phyloP scores from a whole-genome alignment of 2,329 filamentous ascomycete genomes.

The Fusarium aywerte region DNA sequence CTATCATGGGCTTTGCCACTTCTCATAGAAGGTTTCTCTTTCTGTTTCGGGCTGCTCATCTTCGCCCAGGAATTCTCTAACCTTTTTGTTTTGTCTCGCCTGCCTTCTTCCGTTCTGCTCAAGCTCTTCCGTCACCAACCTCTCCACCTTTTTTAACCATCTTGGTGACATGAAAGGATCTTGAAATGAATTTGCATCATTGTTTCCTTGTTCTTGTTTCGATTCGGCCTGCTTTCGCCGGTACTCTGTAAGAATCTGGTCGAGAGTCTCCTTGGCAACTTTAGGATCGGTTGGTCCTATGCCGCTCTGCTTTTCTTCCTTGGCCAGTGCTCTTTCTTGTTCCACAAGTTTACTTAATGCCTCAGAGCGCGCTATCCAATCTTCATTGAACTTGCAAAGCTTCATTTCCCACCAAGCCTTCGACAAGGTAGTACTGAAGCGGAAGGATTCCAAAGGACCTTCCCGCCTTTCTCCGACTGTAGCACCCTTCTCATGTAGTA shows the following conservation, averaged over 20 bases:
- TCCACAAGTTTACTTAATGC: constrained; percentile 56
- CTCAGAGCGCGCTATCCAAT: constrained; percentile 55
- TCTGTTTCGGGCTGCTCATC: neutral
- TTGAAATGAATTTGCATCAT: neutral
- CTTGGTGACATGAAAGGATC: constrained; percentile 22
- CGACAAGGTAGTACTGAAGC: constrained; percentile 47
- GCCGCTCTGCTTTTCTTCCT: constrained; percentile 36
- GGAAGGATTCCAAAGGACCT: constrained; percentile 45
- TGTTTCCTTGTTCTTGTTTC: neutral
- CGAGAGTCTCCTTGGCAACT: constrained; percentile 16
- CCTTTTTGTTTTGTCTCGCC: neutral
- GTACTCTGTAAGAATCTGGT: constrained; percentile 22
- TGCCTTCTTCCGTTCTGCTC: neutral
- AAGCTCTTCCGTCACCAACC: constrained; percentile 1
- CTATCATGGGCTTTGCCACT: neutral
- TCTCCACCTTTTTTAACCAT: constrained; percentile 8
- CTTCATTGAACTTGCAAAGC: constrained; percentile 49
- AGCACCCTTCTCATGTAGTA: constrained; percentile 39
- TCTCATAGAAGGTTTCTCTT: neutral
- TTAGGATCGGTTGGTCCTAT: constrained; percentile 1
- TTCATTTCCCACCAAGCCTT: constrained; percentile 48
- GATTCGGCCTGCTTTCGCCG: constrained; percentile 9
- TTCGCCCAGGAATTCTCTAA: neutral
- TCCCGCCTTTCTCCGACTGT: constrained; percentile 4
- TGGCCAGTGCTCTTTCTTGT: constrained; percentile 50